Base-by-base conservation (phyloP, 768 basidiomycete species). In the Zangia roseola region DNA sequence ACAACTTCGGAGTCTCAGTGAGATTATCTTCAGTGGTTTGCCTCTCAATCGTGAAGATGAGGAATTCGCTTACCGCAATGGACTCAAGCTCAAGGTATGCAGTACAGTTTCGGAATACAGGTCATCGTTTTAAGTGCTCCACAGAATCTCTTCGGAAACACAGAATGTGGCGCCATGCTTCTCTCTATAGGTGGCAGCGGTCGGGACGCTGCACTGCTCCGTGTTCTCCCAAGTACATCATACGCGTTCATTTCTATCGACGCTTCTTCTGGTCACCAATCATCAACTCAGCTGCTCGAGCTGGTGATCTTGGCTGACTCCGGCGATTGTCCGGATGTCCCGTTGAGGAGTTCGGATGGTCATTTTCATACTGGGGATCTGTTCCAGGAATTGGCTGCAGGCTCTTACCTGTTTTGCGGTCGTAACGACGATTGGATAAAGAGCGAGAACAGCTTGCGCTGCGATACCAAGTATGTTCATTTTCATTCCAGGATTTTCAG, bases 381-480 rank as follows among this genome's bases (percentile, higher is more conserved):
- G n/a, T 91, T 90, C 73, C 77, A 80, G 58, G 82, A 87, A 64
- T 71, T 74, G 16, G 55, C 70, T 2, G 73, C 79, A 1, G 85
- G 84, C 0, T 70, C 68, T 56, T 90, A 84, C 61, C 61, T 81
- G 39, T 86, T 78, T 53, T 79, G 83, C 31, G 88, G 88, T 21
- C 80, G 88, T 35, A 81, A 88, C 52, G 88, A 91, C 57, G 88
- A 91, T 66, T 89, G 88, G 88, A 90, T 91, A 65, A 91, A 90
- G 71, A 83, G 82, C 33, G 84, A 87, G 61, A 86, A 80, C 61
- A 83, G 86, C 60, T 70, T 89, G 53, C 79, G 88, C 43, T 89
- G 88, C 59, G 88, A 91, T 59, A 88, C 88, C 42, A 83, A 80
- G 76, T 78, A 68, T 26, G 74, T 72, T 25, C 8, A 36, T 9